These are phyloP conservation scores for Puccinellia tenuiflora DNA, from an alignment of 176 grass and related monocot species.

Conservation along the genomic window DNA sequence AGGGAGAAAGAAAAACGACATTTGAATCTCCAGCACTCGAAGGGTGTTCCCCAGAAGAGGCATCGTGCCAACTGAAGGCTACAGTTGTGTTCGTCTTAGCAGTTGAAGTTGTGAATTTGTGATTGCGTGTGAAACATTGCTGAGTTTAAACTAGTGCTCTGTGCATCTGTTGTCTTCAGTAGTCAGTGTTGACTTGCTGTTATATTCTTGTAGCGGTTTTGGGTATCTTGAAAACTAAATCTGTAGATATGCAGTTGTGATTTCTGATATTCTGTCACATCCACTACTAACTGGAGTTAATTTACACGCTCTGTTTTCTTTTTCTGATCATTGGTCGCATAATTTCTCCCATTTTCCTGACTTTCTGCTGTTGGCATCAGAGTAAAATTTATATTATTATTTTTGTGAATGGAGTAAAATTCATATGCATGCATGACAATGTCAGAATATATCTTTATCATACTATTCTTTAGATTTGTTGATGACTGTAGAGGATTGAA, in stretches of 20 bases:
- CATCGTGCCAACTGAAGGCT: neutral
- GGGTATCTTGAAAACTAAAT: neutral
- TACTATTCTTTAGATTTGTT: neutral
- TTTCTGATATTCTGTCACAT: neutral
- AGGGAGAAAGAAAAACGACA: slow-evolving; percentile 1
- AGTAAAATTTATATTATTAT: neutral
- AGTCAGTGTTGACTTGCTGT: neutral
- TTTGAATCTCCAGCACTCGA: neutral
- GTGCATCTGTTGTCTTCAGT: neutral
- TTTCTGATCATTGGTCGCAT: neutral
- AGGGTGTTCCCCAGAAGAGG: neutral
- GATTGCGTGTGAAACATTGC: neutral
- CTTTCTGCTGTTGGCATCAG: too few relatives aligned
- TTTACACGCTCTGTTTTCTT: neutral
- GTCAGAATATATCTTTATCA: neutral
- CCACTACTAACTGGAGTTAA: neutral
- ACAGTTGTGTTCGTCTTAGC: neutral
- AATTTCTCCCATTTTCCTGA: too few relatives aligned
- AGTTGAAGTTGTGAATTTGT: neutral
- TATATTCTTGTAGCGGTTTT: neutral
- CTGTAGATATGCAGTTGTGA: neutral
- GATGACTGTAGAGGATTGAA: too few relatives aligned
- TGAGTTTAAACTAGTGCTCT: neutral
- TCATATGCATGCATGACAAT: neutral
- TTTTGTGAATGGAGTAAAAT: neutral